These are phyloP conservation scores for Bryum argenteum DNA, from an alignment of 225 moss, liverwort and hornwort species.

Conservation along the genomic window DNA sequence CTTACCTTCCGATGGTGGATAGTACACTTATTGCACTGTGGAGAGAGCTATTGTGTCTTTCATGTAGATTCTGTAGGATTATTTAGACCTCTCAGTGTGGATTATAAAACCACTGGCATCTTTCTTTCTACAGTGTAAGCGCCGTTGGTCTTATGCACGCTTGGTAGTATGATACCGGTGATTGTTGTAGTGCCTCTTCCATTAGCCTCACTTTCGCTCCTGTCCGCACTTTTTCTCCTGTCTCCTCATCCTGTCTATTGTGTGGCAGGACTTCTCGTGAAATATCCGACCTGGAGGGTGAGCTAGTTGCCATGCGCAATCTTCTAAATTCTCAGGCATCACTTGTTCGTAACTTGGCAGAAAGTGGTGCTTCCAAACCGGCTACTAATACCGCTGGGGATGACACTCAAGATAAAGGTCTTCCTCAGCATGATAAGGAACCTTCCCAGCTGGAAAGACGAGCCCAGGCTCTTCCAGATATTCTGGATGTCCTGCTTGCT, in stretches of 20 bases:
- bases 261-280: constrained; percentile 81
- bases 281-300: constrained; percentile 96
- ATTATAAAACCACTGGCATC: background rate
- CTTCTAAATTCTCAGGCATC: constrained; percentile 78
- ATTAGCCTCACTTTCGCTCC: constrained; percentile 13
- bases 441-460: constrained; percentile 68
- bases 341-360: constrained; percentile 80
- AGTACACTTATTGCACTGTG: constrained; percentile 7
- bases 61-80: background rate
- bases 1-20: constrained; percentile 1
- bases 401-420: constrained; percentile 46
- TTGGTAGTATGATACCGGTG: background rate
- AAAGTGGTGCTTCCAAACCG: constrained; percentile 73
- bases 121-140: background rate
- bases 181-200: background rate
- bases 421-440: constrained; percentile 55
- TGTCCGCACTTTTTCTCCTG: constrained; percentile 8
- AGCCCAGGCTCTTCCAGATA: constrained; percentile 79
- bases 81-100: constrained; percentile 7
- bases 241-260: constrained; percentile 36
- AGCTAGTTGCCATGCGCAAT: constrained; percentile 90
- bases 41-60: background rate
- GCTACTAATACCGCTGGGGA: constrained; percentile 39
- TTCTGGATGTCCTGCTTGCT: constrained; percentile 84
- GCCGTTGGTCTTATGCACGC: background rate